A percentile compares a stretch with the other conserved stretches of the same genome.
phyloP scores from a whole-genome alignment of 2,329 filamentous ascomycete species.

The Diaporthe sp. region DNA sequence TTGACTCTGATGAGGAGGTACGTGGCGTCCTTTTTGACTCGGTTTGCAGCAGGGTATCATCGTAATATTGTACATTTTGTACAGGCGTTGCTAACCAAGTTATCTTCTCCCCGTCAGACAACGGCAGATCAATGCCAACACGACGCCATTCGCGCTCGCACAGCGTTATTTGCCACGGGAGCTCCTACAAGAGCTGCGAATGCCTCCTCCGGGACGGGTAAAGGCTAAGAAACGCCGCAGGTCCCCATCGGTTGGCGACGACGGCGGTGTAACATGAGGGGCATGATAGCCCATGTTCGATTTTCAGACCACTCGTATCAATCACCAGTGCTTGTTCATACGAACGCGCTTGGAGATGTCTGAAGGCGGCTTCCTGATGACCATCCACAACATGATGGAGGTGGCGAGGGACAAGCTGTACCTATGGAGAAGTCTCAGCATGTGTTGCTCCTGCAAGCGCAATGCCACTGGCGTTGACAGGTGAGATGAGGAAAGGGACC shows the following conservation, averaged over 20 bases:
- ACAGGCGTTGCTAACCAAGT: slow-evolving; percentile 26
- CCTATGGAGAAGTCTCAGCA: slow-evolving; percentile 63
- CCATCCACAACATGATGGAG: slow-evolving; percentile 96
- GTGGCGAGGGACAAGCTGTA: slow-evolving; percentile 89
- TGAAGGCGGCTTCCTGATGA: slow-evolving; percentile 86
- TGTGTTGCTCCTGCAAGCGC: slow-evolving; percentile 3
- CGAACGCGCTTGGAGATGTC: slow-evolving; percentile 80
- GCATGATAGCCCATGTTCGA: background rate
- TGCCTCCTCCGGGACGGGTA: slow-evolving; percentile 68
- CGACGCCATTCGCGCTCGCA: slow-evolving; percentile 88
- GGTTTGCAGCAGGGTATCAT: slow-evolving; percentile 41
- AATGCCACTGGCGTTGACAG: background rate
- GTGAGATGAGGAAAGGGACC: slow-evolving; percentile 49
- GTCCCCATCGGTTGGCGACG: slow-evolving; percentile 53
- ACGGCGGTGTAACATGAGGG: slow-evolving; percentile 57
- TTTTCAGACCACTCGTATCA: slow-evolving; percentile 41
- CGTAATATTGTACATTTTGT: slow-evolving; percentile 30
- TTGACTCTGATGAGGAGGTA: slow-evolving; percentile 87
- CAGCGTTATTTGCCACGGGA: slow-evolving; percentile 86
- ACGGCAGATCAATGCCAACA: slow-evolving; percentile 78
- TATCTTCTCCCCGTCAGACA: slow-evolving; percentile 69
- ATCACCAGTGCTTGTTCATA: slow-evolving; percentile 80
- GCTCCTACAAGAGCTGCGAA: slow-evolving; percentile 84
- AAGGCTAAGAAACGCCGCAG: slow-evolving; percentile 59
- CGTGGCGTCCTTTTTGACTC: slow-evolving; percentile 51